Evolutionary conservation across 2,329 filamentous ascomycete genomes (phyloP), one percentile per base, ranked within the genome.

Genomic region (Apiospora rasikravindrae): DNA sequence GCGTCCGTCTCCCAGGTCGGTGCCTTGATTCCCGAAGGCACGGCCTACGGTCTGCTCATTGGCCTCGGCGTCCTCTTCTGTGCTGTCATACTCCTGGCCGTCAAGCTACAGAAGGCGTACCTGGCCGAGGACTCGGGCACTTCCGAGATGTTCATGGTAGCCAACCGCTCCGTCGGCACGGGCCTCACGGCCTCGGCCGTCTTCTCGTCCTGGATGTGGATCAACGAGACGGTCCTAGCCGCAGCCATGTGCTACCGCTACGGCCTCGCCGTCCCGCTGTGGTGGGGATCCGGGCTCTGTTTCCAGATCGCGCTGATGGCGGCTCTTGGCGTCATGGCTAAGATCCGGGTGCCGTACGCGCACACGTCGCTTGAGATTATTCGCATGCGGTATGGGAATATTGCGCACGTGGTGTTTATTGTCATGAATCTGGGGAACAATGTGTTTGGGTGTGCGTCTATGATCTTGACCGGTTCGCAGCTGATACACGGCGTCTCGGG

Each of bases 241-340:
- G 78, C 81, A 1, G 80, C 78, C 29, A 81, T 81, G 71, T 79
- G 79, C 29, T 82, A 82, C 61, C 67, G 74, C 24, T 76, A 76
- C 71, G 73, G 76, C n/a, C 11, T 79, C 47, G 77, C 77, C 42
- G 71, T 78, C 26, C 76, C 77, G 2, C 73, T 77, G 67, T 83
- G 80, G 80, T 83, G 78, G 78, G 81, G 74, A 1, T 74, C 76
- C 5, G 74, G 74, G 26, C 73, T 76, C 16, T 73, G 68, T 51
- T 86, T 86, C 69, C 84, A 87, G 76, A 86, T 87, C 70, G 85
- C 85, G 6, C 77, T 87, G 45, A 87, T 88, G 83, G 84, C 85
- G 1, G 81, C 82, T 0, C 78, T 88, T 1, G 86, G 86, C 4
- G 84, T 88, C 8, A 77, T 86, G 64, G 83, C 83, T 16, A 88